Evolutionary conservation across 2,329 filamentous ascomycete species (phyloP).

Genomic region (Gnomoniopsis sp.): DNA sequence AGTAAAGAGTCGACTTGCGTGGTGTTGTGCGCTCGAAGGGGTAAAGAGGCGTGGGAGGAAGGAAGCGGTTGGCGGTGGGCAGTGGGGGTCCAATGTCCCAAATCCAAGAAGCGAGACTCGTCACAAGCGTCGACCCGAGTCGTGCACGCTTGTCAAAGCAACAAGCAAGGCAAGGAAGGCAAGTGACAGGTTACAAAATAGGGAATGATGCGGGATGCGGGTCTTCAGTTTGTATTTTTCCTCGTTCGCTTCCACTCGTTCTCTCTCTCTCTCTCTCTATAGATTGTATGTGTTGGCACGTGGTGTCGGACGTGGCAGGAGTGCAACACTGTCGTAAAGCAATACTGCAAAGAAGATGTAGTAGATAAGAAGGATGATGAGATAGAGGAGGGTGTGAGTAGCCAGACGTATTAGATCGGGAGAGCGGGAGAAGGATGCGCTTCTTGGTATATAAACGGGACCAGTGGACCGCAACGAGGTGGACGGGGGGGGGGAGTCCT

Average conservation of each 20-base stretch:
- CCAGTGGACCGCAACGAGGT: neutral
- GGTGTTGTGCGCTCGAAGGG: conserved; percentile 7
- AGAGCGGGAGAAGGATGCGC: neutral
- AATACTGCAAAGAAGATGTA: neutral
- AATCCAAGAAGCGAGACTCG: neutral
- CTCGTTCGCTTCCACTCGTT: no score
- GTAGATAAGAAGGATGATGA: neutral
- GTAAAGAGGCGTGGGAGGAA: conserved; percentile 2
- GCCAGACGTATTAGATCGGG: neutral
- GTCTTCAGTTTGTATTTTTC: neutral
- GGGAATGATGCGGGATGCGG: neutral
- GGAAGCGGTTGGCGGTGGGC: neutral
- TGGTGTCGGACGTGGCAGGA: conserved; percentile 15
- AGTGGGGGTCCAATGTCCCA: conserved; percentile 2
- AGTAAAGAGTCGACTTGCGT: neutral
- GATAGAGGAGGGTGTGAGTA: conserved; percentile 13
- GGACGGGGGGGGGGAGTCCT: neutral
- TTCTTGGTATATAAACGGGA: neutral
- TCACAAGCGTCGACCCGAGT: neutral
- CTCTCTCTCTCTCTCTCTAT: neutral
- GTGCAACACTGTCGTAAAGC: neutral
- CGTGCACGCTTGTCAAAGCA: neutral
- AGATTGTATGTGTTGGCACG: neutral
- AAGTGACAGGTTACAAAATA: neutral
- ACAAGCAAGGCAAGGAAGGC: neutral